These are phyloP conservation scores for Eutrema yunnanense DNA, from an alignment of 345 rosid species.

Conservation along the genomic window DNA sequence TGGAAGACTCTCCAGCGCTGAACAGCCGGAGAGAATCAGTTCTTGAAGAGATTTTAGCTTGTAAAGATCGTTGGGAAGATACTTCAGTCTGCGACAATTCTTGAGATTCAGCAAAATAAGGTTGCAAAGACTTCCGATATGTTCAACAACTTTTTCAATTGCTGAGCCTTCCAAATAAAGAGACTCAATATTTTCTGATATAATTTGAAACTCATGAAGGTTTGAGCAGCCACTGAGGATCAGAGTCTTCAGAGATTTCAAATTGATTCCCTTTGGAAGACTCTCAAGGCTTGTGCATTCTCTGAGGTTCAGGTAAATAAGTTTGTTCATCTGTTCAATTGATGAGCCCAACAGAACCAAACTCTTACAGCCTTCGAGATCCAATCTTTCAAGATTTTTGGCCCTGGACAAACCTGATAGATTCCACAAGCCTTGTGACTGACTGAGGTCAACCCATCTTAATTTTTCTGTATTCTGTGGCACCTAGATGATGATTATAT, in stretches of 20 bases:
- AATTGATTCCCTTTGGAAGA: slow-evolving; percentile 8
- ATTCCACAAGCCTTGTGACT: slow-evolving; percentile 7
- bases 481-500: neutral
- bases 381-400: slow-evolving; percentile 17
- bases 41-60: slow-evolving; percentile 29
- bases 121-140: neutral
- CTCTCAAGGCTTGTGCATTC: slow-evolving; percentile 18
- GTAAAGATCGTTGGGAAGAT: slow-evolving; percentile 19
- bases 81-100: slow-evolving; percentile 10
- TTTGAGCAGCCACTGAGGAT: slow-evolving; percentile 27
- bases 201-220: slow-evolving; percentile 13
- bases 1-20: slow-evolving; percentile 17
- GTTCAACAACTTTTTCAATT: slow-evolving; percentile 17
- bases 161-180: slow-evolving; percentile 22
- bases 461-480: slow-evolving; percentile 19
- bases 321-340: slow-evolving; percentile 2
- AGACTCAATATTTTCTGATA: slow-evolving; percentile 12
- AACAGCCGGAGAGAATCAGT: slow-evolving; percentile 23
- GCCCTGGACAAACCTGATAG: slow-evolving; percentile 31
- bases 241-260: slow-evolving; percentile 9
- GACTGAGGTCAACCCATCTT: slow-evolving; percentile 20
- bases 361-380: slow-evolving; percentile 22
- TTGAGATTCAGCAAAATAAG: slow-evolving; percentile 23
- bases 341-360: slow-evolving; percentile 10
- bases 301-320: slow-evolving; percentile 17